A percentile compares a stretch with the other conserved stretches of the same genome.
These are phyloP conservation scores for Clavispora fructus DNA, from an alignment of 805 yeast genomes.

Conservation along the genomic window DNA sequence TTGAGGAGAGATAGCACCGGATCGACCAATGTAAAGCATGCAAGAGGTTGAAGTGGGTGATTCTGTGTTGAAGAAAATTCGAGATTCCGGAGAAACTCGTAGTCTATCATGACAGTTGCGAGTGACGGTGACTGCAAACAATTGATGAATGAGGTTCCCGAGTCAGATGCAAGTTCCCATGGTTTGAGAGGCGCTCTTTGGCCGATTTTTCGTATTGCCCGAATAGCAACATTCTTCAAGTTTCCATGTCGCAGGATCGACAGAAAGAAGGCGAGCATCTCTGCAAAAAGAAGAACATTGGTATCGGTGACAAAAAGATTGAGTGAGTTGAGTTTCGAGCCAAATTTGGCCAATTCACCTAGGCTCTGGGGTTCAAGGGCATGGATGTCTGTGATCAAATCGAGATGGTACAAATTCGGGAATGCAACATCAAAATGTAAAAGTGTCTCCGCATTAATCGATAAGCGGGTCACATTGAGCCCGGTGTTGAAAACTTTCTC, in stretches of 20 bases:
- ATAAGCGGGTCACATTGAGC: slow-evolving; percentile 7
- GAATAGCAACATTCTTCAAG: slow-evolving; percentile 1
- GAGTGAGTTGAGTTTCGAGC: slow-evolving; percentile 3
- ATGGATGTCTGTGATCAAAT: slow-evolving; percentile 17
- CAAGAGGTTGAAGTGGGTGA: not conserved
- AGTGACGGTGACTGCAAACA: slow-evolving; percentile 5
- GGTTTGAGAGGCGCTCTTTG: not conserved
- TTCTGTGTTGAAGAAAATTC: not conserved
- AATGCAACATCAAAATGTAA: slow-evolving; percentile 4
- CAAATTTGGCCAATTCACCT: not conserved
- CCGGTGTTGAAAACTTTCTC: not conserved
- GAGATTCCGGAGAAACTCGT: slow-evolving; percentile 2
- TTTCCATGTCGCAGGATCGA: not conserved
- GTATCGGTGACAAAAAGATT: slow-evolving; percentile 15
- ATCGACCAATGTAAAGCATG: slow-evolving; percentile 17
- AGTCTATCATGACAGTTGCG: slow-evolving; percentile 12
- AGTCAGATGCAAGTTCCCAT: not conserved
- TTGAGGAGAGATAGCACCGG: slow-evolving; percentile 14
- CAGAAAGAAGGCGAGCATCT: slow-evolving; percentile 6
- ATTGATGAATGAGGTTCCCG: slow-evolving; percentile 2
- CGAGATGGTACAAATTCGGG: slow-evolving; percentile 12
- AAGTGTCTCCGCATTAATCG: slow-evolving; percentile 15
- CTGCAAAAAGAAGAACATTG: slow-evolving; percentile 8
- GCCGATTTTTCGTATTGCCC: slow-evolving; percentile 4
- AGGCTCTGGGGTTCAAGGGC: slow-evolving; percentile 9